Percentiles rank a stretch among this genome's conserved stretches.
phyloP scores from a whole-genome alignment of 1,139 yeast species.

The Magnusiomyces suaveolens region DNA sequence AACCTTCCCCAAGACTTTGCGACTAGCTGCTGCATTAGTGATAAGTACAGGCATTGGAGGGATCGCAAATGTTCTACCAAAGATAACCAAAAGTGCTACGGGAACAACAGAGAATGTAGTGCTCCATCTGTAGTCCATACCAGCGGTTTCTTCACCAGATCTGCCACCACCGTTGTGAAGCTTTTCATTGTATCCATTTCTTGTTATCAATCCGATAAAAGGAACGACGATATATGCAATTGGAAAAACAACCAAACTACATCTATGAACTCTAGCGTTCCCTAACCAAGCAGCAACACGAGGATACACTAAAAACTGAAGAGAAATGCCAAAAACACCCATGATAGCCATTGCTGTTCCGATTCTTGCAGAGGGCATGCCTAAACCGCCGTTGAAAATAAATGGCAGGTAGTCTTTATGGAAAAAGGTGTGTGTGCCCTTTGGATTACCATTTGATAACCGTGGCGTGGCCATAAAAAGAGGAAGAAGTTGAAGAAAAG shows the following conservation, averaged over 20 bases:
- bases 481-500: constrained; percentile 51
- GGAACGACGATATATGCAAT: constrained; percentile 44
- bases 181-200: not conserved
- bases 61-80: constrained; percentile 26
- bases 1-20: constrained; percentile 23
- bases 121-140: not conserved
- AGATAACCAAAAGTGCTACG: constrained; percentile 15
- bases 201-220: constrained; percentile 19
- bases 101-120: constrained; percentile 10
- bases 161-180: constrained; percentile 1
- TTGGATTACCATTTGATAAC: not conserved
- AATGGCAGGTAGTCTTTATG: constrained; percentile 24
- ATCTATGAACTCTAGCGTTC: constrained; percentile 40
- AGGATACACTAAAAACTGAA: constrained; percentile 46
- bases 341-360: constrained; percentile 47
- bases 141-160: not conserved
- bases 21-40: constrained; percentile 26
- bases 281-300: constrained; percentile 42
- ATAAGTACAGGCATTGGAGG: constrained; percentile 29
- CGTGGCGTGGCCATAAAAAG: constrained; percentile 48
- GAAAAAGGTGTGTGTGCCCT: not conserved
- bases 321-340: constrained; percentile 46
- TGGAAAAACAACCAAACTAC: constrained; percentile 41
- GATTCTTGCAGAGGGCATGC: constrained; percentile 40
- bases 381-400: constrained; percentile 42